Evolutionary conservation across 2,329 filamentous ascomycete genomes (phyloP), one percentile per base, ranked within the genome.

Genomic region (Dendrostoma leiphaemia): DNA sequence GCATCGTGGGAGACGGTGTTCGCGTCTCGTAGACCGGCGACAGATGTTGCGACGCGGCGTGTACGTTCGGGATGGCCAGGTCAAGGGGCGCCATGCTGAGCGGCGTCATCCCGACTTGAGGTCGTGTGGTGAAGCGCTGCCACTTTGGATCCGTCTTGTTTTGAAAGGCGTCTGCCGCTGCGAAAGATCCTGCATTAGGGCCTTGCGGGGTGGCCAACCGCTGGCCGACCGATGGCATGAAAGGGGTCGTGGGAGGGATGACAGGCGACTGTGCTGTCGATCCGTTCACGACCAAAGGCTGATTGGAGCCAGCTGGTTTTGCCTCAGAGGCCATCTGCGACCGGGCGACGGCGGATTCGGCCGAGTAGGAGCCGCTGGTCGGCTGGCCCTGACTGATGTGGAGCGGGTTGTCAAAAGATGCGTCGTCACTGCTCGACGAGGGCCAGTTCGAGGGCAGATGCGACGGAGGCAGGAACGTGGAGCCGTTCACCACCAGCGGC

Each of bases 1-100:
- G 72, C 12, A 79, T 74, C 3, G 79, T 87, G 1, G 88, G 87
- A 2, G 88, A 90, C 2, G 88, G 86, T 0, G 85, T 88, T n/a
- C 81, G 78, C 6, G 82, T 80, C 70, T 91, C 89, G 51, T 87
- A 88, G 0, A 91, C 88, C 0, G 89, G 89, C 0, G 89, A 91
- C 2, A 92, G 75, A 60, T 78, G 79, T 38, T 77, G 74, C 47
- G 74, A 64, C 8, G 82, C 79, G 8, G 72, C 68, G 4, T 71
- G 67, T 10, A 73, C 61, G 29, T 77, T 75, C 3, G 74, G 71
- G 35, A 78, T 76, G 1, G 80, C 81, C 13, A 84, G 72, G 61
- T 84, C 81, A 17, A 84, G 68, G 6, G 81, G 79, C 13, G 80
- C 79, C 57, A 83, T 80, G 21, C 74, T 75, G 55, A 71, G 79